Evolutionary conservation across 169 alveolate species (phyloP), one percentile per base, ranked within the genome.

Genomic region (Babesia sp.): DNA sequence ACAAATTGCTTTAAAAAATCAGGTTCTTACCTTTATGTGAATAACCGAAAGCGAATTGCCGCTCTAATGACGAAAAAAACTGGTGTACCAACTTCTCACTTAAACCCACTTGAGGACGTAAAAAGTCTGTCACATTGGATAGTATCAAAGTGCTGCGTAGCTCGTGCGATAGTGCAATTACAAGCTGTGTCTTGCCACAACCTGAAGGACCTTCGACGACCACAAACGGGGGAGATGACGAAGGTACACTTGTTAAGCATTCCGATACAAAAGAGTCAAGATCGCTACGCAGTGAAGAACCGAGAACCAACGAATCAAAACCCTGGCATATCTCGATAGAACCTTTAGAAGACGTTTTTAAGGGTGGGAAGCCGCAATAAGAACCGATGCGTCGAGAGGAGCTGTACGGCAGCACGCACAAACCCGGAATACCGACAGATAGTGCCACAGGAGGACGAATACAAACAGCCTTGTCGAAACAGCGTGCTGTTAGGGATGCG

Each of bases 101-200:
- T 18, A 68, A 31, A 0, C 86, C 77, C 20, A 77, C 86, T 41
- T 77, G 71, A 18, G 86, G 77, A 20, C 81, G 60, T 14, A 77
- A 34, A 36, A 77, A 77, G 22, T 44, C 50, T 20, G 64, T n/a
- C 22, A 77, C 50, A 29, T 41, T 68, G 0, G 34, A 57, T 18
- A 33, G 16, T 18, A 77, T 14, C 50, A 77, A 45, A 2, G 71
- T 37, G 34, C 59, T 12, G 8, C 41, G 54, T 37, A 77, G 58
- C 68, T 77, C 86, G 44, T 69, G 81, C 12, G 86, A 60, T 50
- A 77, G 18, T 16, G 64, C 54, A 9, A 44, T 54, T 11, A 73
- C 37, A 9, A 77, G 74, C 1, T 46, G 58, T 5, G 86, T 68
- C 42, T 77, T 77, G 9, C 86, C 86, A 14, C 31, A 66, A 14